These are phyloP conservation scores for Oenanthe sinensis DNA, from an alignment of 129 eudicot genomes.

Conservation along the genomic window DNA sequence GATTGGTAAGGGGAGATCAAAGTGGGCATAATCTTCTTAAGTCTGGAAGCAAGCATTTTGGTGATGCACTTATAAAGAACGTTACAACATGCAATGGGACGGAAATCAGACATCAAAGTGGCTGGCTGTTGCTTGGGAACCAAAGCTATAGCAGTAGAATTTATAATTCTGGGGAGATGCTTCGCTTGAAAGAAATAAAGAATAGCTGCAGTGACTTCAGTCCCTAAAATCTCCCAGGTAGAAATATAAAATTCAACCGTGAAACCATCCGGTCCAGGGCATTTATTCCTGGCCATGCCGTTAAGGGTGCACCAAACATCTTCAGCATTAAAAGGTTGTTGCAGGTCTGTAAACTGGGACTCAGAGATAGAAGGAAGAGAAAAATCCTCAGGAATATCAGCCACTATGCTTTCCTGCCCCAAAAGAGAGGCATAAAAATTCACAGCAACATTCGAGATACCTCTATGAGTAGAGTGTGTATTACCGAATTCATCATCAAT, in stretches of 20 bases:
- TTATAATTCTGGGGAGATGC: too few relatives aligned
- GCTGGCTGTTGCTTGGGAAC: too few relatives aligned
- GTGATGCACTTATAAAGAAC: too few relatives aligned
- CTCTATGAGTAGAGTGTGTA: neutral
- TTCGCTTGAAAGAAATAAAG: too few relatives aligned
- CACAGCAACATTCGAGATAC: neutral
- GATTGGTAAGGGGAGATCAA: too few relatives aligned
- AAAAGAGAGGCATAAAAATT: neutral
- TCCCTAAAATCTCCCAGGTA: too few relatives aligned
- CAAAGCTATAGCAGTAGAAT: too few relatives aligned
- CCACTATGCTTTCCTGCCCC: rapidly evolving
- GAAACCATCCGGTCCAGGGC: neutral
- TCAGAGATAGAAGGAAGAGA: rapidly evolving
- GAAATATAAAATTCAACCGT: neutral
- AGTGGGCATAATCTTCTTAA: too few relatives aligned
- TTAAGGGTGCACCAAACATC: neutral
- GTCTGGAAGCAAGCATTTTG: too few relatives aligned
- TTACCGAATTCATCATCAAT: neutral
- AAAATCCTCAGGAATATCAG: neutral
- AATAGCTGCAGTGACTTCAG: too few relatives aligned
- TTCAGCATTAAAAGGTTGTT: neutral
- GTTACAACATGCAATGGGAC: too few relatives aligned
- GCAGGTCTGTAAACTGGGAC: rapidly evolving
- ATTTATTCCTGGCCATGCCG: neutral
- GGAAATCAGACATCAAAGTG: too few relatives aligned